These are phyloP conservation scores for Hypoxylon sp. DNA, from an alignment of 2,329 filamentous ascomycete genomes.

Conservation along the genomic window DNA sequence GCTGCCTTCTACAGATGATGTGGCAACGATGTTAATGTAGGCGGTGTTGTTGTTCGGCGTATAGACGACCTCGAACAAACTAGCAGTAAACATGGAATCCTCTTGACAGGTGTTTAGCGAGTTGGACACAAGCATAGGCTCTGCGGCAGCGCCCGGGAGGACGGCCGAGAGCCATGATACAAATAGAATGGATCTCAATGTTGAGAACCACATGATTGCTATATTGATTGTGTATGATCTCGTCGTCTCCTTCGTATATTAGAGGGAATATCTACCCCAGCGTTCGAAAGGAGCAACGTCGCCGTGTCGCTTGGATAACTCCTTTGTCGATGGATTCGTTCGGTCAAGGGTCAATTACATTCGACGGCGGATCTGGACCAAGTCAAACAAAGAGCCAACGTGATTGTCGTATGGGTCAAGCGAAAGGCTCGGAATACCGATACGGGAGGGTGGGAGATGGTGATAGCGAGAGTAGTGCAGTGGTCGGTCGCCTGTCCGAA, in stretches of 20 bases:
- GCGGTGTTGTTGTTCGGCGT: slow-evolving; percentile 80
- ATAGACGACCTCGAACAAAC: slow-evolving; percentile 86
- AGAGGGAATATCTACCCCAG: slow-evolving; percentile 13
- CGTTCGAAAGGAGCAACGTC: slow-evolving; percentile 25
- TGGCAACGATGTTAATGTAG: slow-evolving; percentile 79
- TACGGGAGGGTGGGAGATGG: slow-evolving; percentile 26
- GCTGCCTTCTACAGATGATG: slow-evolving; percentile 84
- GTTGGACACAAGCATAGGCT: slow-evolving; percentile 79
- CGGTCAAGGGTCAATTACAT: slow-evolving; percentile 43
- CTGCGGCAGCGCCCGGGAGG: slow-evolving; percentile 65
- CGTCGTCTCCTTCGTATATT: slow-evolving; percentile 29
- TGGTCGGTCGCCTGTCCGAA: slow-evolving; percentile 35
- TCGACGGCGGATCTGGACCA: slow-evolving; percentile 9
- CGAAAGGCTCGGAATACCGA: slow-evolving; percentile 22
- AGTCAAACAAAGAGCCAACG: slow-evolving; percentile 35
- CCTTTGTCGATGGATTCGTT: slow-evolving; percentile 39
- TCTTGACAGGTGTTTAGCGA: slow-evolving; percentile 88
- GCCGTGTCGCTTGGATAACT: slow-evolving; percentile 24
- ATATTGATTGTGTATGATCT: slow-evolving; percentile 8
- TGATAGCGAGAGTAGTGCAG: slow-evolving; percentile 31
- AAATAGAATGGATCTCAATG: slow-evolving; percentile 59
- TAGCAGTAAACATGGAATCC: slow-evolving; percentile 87
- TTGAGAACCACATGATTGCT: slow-evolving; percentile 61
- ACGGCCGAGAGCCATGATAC: slow-evolving; percentile 59
- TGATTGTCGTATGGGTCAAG: slow-evolving; percentile 25